A percentile compares a stretch with the other conserved stretches of the same genome.
Evolutionary conservation across 2,329 filamentous ascomycete species (phyloP).

Genomic region (Pyrenochaeta sp.): DNA sequence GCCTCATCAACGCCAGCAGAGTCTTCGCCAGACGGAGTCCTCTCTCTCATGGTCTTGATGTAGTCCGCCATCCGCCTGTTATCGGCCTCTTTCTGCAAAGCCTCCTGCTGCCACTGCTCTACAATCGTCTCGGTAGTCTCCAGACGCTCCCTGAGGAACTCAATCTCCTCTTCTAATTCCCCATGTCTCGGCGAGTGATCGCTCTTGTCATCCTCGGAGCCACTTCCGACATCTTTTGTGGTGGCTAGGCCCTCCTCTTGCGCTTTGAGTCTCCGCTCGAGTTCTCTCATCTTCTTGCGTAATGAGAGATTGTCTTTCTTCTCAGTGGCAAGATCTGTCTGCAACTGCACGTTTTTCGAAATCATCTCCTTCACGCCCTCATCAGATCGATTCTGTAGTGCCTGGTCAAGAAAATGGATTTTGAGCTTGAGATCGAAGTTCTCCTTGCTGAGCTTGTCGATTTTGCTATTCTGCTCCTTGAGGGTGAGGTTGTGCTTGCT

Average conservation of each 20-base stretch:
- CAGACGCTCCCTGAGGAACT: conserved; percentile 83
- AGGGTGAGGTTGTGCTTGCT: conserved; percentile 71
- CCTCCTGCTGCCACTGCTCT: conserved; percentile 80
- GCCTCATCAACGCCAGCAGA: conserved; percentile 50
- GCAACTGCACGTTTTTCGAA: conserved; percentile 93
- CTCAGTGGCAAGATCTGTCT: conserved; percentile 85
- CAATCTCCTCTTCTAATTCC: conserved; percentile 83
- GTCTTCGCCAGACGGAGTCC: conserved; percentile 45
- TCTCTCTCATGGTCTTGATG: conserved; percentile 68
- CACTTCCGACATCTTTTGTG: conserved; percentile 51
- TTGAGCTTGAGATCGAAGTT: conserved; percentile 77
- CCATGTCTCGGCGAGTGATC: conserved; percentile 64
- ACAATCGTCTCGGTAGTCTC: conserved; percentile 86
- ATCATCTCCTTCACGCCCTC: conserved; percentile 98
- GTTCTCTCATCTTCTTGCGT: conserved; percentile 80
- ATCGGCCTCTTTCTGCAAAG: conserved; percentile 79
- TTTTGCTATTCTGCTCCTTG: conserved; percentile 97
- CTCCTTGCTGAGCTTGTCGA: conserved; percentile 94
- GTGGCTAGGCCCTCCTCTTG: conserved; percentile 60
- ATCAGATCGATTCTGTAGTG: conserved; percentile 90
- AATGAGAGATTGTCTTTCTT: conserved; percentile 90
- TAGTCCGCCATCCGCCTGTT: conserved; percentile 86
- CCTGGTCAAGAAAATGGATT: conserved; percentile 91
- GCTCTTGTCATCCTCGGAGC: conserved; percentile 61
- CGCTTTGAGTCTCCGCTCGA: conserved; percentile 78